Base-by-base conservation (phyloP, 306 rosid genomes). In the Malus fusca region DNA sequence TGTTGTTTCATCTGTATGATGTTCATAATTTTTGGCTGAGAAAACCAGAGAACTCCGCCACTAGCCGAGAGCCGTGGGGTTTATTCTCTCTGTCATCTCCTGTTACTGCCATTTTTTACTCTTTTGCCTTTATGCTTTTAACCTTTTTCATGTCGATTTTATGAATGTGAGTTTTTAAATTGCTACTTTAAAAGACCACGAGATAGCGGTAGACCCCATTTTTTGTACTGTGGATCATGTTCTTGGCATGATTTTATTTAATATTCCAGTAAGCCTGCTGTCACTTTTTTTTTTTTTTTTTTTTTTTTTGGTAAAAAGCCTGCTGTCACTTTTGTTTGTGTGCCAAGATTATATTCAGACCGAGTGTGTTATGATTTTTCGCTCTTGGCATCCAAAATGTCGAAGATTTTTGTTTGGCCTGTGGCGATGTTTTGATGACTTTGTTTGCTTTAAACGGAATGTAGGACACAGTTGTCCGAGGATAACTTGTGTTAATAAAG, bases 401-500 rank as follows among this genome's bases (percentile, higher is more conserved):
- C 62, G 65, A 55, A 51, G 28, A 52, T 73, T 78, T 82, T 22
- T 68, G 46, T 74, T 56, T 82, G 65, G 71, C 55, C 66, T 21
- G n/a, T 63, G 75, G 31, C 65, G 77, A 68, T 68, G 69, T 52
- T 70, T 70, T 56, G 66, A 28, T 68, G 55, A 59, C 23, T 46
- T 69, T 13, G 64, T 69, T 64, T 64, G 43, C 62, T 37, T 80
- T 25, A 66, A 58, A 73, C 66, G 68, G 66, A 85, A 83, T 89
- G 90, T 85, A 91, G 97, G 92, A 69, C 74, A 70, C 72, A 63
- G 74, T 53, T 80, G 75, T 78, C 68, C 73, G 43, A 77, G 79
- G 77, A 75, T 35, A 69, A 48, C 68, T 63, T 30, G 81, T 88
- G 66, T 77, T 82, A 64, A 56, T 30, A 65, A 61, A 79, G 75